These are phyloP conservation scores for Scenedesmus sp. DNA, from an alignment of 163 green algal species.

Conservation along the genomic window DNA sequence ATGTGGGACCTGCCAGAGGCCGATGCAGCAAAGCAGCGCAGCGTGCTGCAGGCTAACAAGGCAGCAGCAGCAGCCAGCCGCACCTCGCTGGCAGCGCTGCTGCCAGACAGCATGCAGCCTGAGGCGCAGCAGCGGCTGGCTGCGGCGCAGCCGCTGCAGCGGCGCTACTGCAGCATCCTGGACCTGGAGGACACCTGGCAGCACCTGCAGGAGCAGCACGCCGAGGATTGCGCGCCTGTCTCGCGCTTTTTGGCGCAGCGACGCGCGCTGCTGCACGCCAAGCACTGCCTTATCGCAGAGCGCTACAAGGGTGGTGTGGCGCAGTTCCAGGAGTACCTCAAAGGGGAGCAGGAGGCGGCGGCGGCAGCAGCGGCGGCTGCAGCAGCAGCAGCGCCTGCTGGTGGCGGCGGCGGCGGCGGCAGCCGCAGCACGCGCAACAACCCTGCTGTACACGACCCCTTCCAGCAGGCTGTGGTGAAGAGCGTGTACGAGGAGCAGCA, in stretches of 20 bases:
- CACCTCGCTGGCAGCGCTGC: neutral
- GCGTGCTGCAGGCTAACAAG: conserved; percentile 30
- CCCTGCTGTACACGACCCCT: conserved; percentile 29
- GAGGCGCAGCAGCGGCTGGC: conserved; percentile 27
- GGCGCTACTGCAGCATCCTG: neutral
- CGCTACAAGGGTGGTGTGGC: conserved; percentile 54
- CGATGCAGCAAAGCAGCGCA: neutral
- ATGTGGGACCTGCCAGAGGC: neutral
- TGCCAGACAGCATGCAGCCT: conserved; percentile 17
- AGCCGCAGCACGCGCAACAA: neutral
- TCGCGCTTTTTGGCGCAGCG: conserved; percentile 51
- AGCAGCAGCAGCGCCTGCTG: neutral
- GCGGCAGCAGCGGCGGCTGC: conserved; percentile 25
- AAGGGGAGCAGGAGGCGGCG: conserved; percentile 25
- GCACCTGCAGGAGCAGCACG: conserved; percentile 43
- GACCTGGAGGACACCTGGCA: conserved; percentile 17
- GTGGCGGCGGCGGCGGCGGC: neutral
- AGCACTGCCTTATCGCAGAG: conserved; percentile 50
- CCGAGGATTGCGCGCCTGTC: neutral
- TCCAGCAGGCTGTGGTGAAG: conserved; percentile 32
- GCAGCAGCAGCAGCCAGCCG: conserved; percentile 5
- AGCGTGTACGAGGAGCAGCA: conserved; percentile 66
- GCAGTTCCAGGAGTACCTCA: conserved; percentile 36
- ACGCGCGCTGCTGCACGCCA: conserved; percentile 51
- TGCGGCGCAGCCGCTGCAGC: conserved; percentile 28